These are phyloP conservation scores for Termitomyces sp. DNA, from an alignment of 1,284 basidiomycete genomes.

Conservation along the genomic window DNA sequence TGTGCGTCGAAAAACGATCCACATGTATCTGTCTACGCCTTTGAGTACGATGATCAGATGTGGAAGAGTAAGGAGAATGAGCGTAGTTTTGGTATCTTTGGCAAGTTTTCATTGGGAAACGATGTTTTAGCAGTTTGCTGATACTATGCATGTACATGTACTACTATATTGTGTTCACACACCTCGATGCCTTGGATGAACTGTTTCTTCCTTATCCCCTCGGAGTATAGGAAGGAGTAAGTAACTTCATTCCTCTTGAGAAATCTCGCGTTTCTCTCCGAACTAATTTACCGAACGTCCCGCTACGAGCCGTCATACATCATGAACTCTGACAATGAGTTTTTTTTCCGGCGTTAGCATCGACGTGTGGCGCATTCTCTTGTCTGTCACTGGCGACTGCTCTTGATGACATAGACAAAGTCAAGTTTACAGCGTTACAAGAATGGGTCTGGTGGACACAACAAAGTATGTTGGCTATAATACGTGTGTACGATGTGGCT, in stretches of 20 bases:
- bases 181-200: background rate
- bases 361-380: background rate
- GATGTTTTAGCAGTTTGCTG: background rate
- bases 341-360: too few species aligned
- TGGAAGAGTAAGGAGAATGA: conserved; percentile 30
- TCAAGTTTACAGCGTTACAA: background rate
- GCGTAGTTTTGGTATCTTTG: conserved; percentile 30
- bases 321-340: too few species aligned
- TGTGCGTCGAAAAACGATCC: conserved; percentile 26
- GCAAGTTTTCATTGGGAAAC: conserved; percentile 21
- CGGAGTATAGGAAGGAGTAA: background rate
- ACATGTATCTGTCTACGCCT: conserved; percentile 27
- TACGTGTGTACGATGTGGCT: background rate
- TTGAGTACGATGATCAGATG: conserved; percentile 30
- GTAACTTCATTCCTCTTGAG: background rate
- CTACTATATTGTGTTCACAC: background rate
- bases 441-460: background rate
- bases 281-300: background rate
- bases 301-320: background rate
- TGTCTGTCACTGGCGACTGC: background rate
- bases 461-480: background rate
- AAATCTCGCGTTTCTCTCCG: background rate
- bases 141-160: background rate
- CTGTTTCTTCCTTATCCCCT: too few species aligned
- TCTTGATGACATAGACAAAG: background rate